Base-by-base conservation (phyloP, 2,329 filamentous ascomycete species). In the Cytospora leucostoma region DNA sequence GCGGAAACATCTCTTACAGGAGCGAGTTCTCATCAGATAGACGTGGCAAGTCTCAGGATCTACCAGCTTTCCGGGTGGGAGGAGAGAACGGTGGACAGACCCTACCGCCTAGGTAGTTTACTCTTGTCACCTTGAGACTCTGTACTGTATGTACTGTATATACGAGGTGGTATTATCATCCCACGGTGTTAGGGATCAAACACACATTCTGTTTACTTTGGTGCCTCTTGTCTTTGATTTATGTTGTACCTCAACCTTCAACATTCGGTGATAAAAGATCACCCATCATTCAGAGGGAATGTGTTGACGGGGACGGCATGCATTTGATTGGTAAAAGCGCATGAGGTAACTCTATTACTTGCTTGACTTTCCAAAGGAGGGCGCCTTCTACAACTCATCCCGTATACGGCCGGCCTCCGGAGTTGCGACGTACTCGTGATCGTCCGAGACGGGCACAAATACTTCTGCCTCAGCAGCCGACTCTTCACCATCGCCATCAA, bases 311-410 rank as follows among this genome's bases (percentile, higher is more conserved):
- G 44, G n/a, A 47, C n/a, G n/a, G n/a, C 19, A 21, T 47, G 40
- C n/a, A 21, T 47, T 47, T 19, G n/a, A 12, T 11, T 3, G 21
- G 11, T 3, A 21, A 19, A 47, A 10, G 7, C 17, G n/a, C 17
- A 21, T 21, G 8, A 10, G 44, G 44, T n/a, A n/a, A 47, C n/a
- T 47, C n/a, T 21, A 47, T 7, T 47, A 12, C 44, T 47, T 8
- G 44, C 44, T 21, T 21, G 8, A 21, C 6, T 21, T 11, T n/a
- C 40, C 8, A 47, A 10, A 7, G 8, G 13, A 53, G 51, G 32
- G 37, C 17, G 50, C 19, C 51, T 70, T 27, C 27, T 73, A 76
- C 56, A 81, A 71, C 70, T 80, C 78, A 69, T 80, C 78, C 61
- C 72, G 75, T 6, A 66, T 66, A 37, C 73, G 73, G 68, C 68